phyloP scores from a whole-genome alignment of 2,329 filamentous ascomycete species.

The Colletotrichum chlorophyti region DNA sequence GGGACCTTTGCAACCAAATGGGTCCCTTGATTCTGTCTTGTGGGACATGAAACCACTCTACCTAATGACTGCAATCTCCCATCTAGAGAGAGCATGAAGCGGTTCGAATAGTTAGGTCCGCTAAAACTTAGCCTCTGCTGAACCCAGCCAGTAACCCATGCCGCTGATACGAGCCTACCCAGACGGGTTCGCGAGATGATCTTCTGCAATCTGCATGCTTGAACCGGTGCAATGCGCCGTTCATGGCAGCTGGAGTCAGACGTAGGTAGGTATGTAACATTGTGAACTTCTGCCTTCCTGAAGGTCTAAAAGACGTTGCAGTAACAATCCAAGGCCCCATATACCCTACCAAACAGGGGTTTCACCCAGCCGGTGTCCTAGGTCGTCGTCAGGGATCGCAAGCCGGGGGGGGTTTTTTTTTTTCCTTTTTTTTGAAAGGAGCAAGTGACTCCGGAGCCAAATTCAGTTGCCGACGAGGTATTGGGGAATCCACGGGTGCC shows the following conservation, averaged over 20 bases:
- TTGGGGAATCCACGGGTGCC: too few species aligned
- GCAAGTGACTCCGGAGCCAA: slow-evolving; percentile 1
- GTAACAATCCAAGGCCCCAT: neutral
- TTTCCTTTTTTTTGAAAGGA: slow-evolving; percentile 1
- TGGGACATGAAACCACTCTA: slow-evolving; percentile 19
- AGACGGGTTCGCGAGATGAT: too few species aligned
- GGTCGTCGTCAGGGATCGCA: neutral
- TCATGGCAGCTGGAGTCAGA: too few species aligned
- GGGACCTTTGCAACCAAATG: slow-evolving; percentile 13
- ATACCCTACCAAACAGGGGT: neutral
- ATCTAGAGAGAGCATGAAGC: too few species aligned
- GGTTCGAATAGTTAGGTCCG: neutral
- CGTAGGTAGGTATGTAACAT: too few species aligned
- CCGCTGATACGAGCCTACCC: too few species aligned
- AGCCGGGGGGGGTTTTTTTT: too few species aligned
- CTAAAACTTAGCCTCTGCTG: neutral
- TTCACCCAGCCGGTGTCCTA: neutral
- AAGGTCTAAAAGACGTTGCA: too few species aligned
- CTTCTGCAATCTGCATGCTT: too few species aligned
- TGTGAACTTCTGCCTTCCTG: too few species aligned
- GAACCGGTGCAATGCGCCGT: too few species aligned
- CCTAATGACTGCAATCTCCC: slow-evolving; percentile 15
- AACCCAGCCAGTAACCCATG: neutral
- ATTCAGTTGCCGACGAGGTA: neutral
- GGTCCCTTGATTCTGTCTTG: neutral